Percentiles rank a stretch among this genome's conserved stretches.
These are phyloP conservation scores for Paramecium biaurelia DNA, from an alignment of 73 alveolate genomes.

Conservation along the genomic window DNA sequence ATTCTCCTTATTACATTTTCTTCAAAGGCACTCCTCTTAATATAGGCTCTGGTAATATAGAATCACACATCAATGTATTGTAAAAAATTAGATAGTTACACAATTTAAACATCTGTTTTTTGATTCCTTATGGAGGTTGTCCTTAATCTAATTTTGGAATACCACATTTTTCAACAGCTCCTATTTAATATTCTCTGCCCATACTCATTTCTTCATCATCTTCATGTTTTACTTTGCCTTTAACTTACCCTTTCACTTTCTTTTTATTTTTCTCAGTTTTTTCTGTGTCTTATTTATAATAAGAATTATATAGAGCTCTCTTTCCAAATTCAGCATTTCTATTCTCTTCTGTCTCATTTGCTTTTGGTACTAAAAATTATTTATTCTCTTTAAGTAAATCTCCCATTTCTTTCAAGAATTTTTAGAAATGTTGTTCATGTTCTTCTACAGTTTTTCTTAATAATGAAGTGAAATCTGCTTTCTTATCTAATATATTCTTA, in stretches of 20 bases:
- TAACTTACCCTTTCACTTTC: neutral
- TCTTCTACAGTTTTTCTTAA: constrained; percentile 46
- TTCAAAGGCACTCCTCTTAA: constrained; percentile 45
- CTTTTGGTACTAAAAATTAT: constrained; percentile 16
- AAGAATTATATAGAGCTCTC: constrained; percentile 37
- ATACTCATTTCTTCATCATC: constrained; percentile 19
- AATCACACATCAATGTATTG: constrained; percentile 42
- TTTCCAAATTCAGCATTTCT: constrained; percentile 32
- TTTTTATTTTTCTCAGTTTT: neutral
- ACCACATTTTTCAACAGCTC: constrained; percentile 53
- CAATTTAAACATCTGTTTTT: constrained; percentile 35
- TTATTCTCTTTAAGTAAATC: constrained; percentile 40
- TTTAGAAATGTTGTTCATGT: constrained; percentile 30
- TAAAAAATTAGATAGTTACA: constrained; percentile 30
- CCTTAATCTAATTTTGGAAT: constrained; percentile 49
- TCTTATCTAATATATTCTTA: constrained; percentile 20
- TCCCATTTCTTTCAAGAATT: constrained; percentile 48
- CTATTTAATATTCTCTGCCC: constrained; percentile 21
- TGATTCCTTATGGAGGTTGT: constrained; percentile 45
- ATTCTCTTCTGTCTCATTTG: constrained; percentile 41
- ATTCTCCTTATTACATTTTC: constrained; percentile 48
- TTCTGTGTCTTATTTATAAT: constrained; percentile 5
- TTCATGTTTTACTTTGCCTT: constrained; percentile 21
- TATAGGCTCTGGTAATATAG: constrained; percentile 40
- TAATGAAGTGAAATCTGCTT: constrained; percentile 28